Percentiles rank a stretch among this genome's conserved stretches.
These are phyloP conservation scores for Penicillium subrubescens DNA, from an alignment of 495 filamentous ascomycete genomes.

Conservation along the genomic window DNA sequence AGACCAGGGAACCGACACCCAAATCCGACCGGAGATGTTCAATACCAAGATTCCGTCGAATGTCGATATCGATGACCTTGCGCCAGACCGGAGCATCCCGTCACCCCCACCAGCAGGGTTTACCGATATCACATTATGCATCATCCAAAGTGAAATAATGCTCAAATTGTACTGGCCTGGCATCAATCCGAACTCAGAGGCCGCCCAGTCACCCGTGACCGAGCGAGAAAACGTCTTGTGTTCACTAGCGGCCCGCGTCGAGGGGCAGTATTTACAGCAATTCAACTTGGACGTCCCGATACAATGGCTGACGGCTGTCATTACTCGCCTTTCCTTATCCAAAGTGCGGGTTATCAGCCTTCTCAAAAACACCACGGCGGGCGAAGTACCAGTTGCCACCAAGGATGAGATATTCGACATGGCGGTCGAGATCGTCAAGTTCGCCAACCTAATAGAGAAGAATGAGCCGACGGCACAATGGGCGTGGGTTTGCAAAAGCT, in stretches of 20 bases:
- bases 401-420: slow-evolving; percentile 67
- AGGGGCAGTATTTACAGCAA: slow-evolving; percentile 58
- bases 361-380: not conserved
- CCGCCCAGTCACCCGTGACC: not conserved
- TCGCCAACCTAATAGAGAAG: slow-evolving; percentile 59
- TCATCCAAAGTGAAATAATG: slow-evolving; percentile 57
- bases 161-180: slow-evolving; percentile 28
- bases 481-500: slow-evolving; percentile 79
- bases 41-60: slow-evolving; percentile 67
- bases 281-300: slow-evolving; percentile 60
- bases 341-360: slow-evolving; percentile 57
- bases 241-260: slow-evolving; percentile 38
- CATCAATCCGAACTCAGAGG: not conserved
- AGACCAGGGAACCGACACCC: slow-evolving; percentile 74
- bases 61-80: slow-evolving; percentile 69
- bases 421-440: slow-evolving; percentile 61
- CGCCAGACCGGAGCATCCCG: slow-evolving; percentile 53
- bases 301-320: slow-evolving; percentile 67
- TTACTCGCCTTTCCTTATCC: slow-evolving; percentile 64
- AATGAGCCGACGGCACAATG: slow-evolving; percentile 64
- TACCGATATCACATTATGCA: slow-evolving; percentile 74
- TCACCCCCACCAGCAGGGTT: slow-evolving; percentile 54
- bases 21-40: slow-evolving; percentile 61
- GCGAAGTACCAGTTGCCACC: not conserved
- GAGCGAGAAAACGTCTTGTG: slow-evolving; percentile 1